A percentile compares a stretch with the other conserved stretches of the same genome.
phyloP scores from a whole-genome alignment of 345 rosid species.

The Kandelia obovata region DNA sequence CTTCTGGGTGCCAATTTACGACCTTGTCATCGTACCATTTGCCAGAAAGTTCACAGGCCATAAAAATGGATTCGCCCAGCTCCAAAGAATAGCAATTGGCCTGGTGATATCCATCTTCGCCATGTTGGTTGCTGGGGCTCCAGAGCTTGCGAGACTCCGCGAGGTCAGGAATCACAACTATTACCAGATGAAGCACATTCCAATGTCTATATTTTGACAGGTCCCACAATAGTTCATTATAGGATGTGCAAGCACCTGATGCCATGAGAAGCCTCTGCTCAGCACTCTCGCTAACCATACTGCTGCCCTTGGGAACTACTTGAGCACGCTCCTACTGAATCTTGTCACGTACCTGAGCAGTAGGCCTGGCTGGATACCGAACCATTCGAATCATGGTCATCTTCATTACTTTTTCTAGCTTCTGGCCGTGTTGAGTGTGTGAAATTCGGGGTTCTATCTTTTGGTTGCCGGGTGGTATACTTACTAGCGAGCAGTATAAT shows the following conservation, averaged over 20 bases:
- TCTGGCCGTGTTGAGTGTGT: constrained; percentile 28
- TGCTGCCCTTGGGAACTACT: constrained; percentile 31
- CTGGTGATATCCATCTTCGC: constrained; percentile 38
- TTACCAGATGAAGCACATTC: constrained; percentile 19
- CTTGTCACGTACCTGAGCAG: constrained; percentile 25
- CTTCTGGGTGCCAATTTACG: constrained; percentile 43
- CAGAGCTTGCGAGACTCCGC: constrained; percentile 30
- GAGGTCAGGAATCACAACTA: constrained; percentile 28
- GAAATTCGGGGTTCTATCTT: constrained; percentile 32
- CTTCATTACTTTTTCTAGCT: constrained; percentile 44
- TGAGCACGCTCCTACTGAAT: constrained; percentile 36
- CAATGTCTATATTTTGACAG: constrained; percentile 48
- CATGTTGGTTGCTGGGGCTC: constrained; percentile 33
- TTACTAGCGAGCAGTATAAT: constrained; percentile 20
- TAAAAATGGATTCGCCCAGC: constrained; percentile 30
- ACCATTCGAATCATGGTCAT: constrained; percentile 40
- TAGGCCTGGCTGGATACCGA: constrained; percentile 38
- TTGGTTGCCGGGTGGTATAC: constrained; percentile 41
- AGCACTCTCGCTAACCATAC: constrained; percentile 32
- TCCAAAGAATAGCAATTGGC: constrained; percentile 44
- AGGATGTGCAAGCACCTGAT: constrained; percentile 54
- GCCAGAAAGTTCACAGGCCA: constrained; percentile 33
- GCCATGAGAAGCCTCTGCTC: constrained; percentile 52
- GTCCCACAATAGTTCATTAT: constrained; percentile 49
- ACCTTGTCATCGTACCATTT: constrained; percentile 29